Evolutionary conservation across 495 filamentous ascomycete species (phyloP).

Genomic region (Viridothelium virens): DNA sequence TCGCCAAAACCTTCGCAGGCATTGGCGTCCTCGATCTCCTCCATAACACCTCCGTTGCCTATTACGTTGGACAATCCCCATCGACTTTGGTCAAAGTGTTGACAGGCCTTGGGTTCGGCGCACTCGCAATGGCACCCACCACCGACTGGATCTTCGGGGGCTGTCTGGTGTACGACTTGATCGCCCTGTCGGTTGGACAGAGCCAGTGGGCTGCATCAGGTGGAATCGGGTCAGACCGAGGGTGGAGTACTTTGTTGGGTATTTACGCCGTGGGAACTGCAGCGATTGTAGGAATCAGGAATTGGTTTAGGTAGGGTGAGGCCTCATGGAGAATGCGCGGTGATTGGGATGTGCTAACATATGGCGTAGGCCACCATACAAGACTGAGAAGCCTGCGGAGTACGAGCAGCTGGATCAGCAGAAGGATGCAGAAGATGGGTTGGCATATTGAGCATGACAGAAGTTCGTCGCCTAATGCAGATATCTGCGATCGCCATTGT

Average conservation of each 20-base stretch:
- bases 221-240: conserved; percentile 9
- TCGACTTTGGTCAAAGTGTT: conserved; percentile 39
- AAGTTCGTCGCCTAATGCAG: not conserved
- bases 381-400: not conserved
- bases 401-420: not conserved
- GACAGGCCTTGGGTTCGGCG: conserved; percentile 42
- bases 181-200: conserved; percentile 44
- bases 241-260: conserved; percentile 41
- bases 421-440: conserved; percentile 3
- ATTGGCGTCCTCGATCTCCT: conserved; percentile 48
- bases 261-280: conserved; percentile 42
- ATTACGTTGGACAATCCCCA: conserved; percentile 39
- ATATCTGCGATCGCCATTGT: no score
- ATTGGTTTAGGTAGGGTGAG: conserved; percentile 39
- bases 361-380: not conserved
- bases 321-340: not conserved
- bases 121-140: conserved; percentile 27
- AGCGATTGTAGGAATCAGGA: conserved; percentile 44
- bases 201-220: conserved; percentile 22
- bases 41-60: conserved; percentile 45
- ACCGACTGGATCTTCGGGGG: conserved; percentile 48
- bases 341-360: not conserved
- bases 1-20: conserved; percentile 47
- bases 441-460: not conserved
- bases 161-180: conserved; percentile 46